Conservation (phyloP, 139 green algal species). For the Coccomyxa sp. region DNA sequence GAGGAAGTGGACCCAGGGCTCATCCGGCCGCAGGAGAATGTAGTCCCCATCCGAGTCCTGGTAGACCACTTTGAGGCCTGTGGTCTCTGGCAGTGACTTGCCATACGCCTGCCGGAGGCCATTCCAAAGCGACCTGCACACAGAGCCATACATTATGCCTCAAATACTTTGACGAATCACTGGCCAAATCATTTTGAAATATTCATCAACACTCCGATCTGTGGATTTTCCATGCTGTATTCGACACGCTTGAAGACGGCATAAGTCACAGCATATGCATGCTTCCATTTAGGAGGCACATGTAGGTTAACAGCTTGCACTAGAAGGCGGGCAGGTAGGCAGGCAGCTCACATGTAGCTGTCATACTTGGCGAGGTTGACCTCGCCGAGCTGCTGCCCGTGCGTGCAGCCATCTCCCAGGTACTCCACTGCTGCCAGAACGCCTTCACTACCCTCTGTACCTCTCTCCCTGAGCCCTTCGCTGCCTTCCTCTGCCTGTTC, state of each 20-base stretch:
- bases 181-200: not conserved
- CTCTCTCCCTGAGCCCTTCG: too few species aligned
- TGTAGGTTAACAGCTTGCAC: not conserved
- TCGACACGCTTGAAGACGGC: not conserved
- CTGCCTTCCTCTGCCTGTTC: too few species aligned
- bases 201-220: not conserved
- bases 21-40: not conserved
- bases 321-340: not conserved
- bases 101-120: not conserved
- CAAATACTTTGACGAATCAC: too few species aligned
- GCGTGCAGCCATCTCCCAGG: not conserved
- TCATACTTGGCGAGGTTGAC: not conserved
- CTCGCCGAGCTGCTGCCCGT: not conserved
- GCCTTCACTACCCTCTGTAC: not conserved
- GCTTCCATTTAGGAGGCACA: not conserved
- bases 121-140: not conserved
- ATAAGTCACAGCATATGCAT: not conserved
- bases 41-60: not conserved
- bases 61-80: not conserved
- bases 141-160: not conserved
- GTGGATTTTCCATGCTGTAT: not conserved
- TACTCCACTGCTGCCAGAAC: not conserved
- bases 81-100: not conserved
- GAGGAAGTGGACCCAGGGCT: not conserved
- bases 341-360: conserved; percentile 1